Base-by-base conservation (phyloP, 2,329 filamentous ascomycete genomes). In the Phialophora tarda region DNA sequence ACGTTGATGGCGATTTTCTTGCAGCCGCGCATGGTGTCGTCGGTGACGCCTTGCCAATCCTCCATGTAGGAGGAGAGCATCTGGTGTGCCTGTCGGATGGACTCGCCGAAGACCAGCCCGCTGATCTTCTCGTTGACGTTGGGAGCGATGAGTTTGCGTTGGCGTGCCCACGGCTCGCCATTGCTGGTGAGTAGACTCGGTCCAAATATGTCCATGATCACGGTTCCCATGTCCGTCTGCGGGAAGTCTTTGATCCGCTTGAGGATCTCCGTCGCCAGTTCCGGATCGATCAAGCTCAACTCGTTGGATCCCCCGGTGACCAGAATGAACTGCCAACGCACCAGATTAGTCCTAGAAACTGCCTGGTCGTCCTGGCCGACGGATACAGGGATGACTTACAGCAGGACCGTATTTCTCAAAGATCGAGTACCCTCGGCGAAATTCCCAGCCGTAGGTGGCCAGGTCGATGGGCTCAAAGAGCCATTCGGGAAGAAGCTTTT, bases 1-100 rank as follows among this genome's bases (percentile, higher is more conserved):
- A 80, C 77, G 60, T 80, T 78, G 69, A 80, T 77, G 17, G 78
- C 76, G 21, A 80, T 66, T 41, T 70, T 70, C 10, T 75, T 74
- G 10, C 79, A 73, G 4, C 73, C 73, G 10, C 67, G 65, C 8
- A 76, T 58, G 11, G 67, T 68, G 44, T 67, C 69, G 51, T 63
- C 67, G 1, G 76, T 75, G 24, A 74, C 66, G 55, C 72, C 72
- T 8, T 72, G 69, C 1, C 71, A 69, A 34, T 72, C 63, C 12
- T 70, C 51, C n/a, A 74, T 53, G 47, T 78, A 62, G 56, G 75
- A 74, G 3, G 73, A 58, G 0, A 73, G 54, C 77, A 79, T 78
- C 14, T 70, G 65, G 21, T 63, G 60, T 0, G 77, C 73, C 63
- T 79, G 77, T n/a, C 64, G 61, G 21, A 69, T 68, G 38, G 70